These are phyloP conservation scores for Lagenaria siceraria DNA, from an alignment of 306 rosid species.

Conservation along the genomic window DNA sequence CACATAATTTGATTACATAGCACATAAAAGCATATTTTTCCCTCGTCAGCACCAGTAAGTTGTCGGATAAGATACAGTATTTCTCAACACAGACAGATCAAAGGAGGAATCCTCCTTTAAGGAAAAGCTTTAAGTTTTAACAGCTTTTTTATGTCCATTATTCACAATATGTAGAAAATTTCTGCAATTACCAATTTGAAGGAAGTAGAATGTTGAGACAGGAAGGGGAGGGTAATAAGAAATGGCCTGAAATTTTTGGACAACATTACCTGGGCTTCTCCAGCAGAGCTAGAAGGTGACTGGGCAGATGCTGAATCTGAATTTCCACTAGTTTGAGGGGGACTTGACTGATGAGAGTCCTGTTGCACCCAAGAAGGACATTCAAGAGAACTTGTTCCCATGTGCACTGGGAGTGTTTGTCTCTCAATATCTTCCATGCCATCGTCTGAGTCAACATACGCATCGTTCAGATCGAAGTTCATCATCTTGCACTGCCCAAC, in stretches of 20 bases:
- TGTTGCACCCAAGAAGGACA: slow-evolving; percentile 54
- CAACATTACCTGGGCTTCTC: slow-evolving; percentile 73
- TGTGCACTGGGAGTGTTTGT: slow-evolving; percentile 40
- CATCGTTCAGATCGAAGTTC: slow-evolving; percentile 70
- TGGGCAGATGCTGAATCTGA: slow-evolving; percentile 90
- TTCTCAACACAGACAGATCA: neutral
- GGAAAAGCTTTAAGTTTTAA: neutral
- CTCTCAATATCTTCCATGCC: slow-evolving; percentile 53
- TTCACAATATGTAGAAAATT: neutral
- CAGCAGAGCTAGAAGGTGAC: slow-evolving; percentile 86
- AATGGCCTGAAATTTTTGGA: neutral
- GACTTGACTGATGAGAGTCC: slow-evolving; percentile 82
- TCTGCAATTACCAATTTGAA: neutral
- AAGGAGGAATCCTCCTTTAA: neutral
- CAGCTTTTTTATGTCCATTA: neutral
- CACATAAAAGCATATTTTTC: neutral
- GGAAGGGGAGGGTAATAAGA: neutral
- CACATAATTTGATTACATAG: neutral
- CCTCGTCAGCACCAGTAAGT: neutral
- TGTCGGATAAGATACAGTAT: neutral
- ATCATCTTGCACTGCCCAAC: slow-evolving; percentile 49
- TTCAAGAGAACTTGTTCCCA: slow-evolving; percentile 51
- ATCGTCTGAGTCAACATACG: slow-evolving; percentile 73
- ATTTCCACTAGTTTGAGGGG: slow-evolving; percentile 86
- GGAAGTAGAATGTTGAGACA: neutral